Evolutionary conservation across 192 early-diverging fungal species (phyloP), one percentile per base, ranked within the genome.

Genomic region (Diversispora eburnea): DNA sequence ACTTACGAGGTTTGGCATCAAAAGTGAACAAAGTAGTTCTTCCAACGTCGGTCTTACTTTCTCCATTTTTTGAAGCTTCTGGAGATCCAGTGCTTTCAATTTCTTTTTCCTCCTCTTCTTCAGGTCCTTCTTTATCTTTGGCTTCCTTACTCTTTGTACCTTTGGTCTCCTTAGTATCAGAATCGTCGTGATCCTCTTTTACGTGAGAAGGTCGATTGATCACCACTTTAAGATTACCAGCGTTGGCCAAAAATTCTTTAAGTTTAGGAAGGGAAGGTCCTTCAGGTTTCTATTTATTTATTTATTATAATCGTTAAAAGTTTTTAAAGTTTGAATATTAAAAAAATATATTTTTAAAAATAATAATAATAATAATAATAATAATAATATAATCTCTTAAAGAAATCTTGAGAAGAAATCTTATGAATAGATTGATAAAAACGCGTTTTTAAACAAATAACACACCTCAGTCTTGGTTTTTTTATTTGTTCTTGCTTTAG

Each of bases 391-490:
- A 54, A 54, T 17, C 51, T 10, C n/a, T 54, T 54, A 15, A 19
- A 45, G 13, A 19, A 25, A 59, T 22, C 5, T 9, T 10, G 17
- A 17, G 42, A 42, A 8, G 42, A 63, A 1, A 63, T 45, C 42
- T 17, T 17, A 25, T 43, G 7, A 8, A 43, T n/a, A 63, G 39
- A 63, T 45, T n/a, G 43, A n/a, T 17, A 45, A 63, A 43, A 46
- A 43, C 61, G 61, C 61, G 61, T 63, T 42, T 63, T 63, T 45
- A 56, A 56, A 70, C 1, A 2, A 56, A 3, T 48, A 33, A 64
- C 43, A 51, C 19, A 73, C 72, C 72, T 73, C 72, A 25, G 72
- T 73, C 8, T 73, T 73, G 10, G 54, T 25, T 43, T 73, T 62
- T 65, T 73, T 73, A 15, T 60, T 73, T 43, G 65, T 41, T 73